Conservation (phyloP, 768 basidiomycete genomes). For the Suillus paluster region DNA sequence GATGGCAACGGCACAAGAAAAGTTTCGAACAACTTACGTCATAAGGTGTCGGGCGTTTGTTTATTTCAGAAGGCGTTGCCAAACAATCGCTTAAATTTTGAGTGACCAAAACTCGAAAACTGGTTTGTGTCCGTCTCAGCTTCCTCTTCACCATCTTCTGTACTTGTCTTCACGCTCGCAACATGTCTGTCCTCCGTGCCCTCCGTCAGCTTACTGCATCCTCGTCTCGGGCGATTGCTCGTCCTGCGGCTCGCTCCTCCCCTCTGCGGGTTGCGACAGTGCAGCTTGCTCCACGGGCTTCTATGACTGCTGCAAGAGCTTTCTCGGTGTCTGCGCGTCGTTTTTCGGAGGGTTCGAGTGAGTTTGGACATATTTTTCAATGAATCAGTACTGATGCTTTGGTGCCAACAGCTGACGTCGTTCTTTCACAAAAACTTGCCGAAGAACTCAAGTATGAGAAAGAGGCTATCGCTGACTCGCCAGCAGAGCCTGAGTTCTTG, state of each 20-base stretch:
- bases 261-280: constrained; percentile 19
- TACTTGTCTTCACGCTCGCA: constrained; percentile 11
- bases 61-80: constrained; percentile 37
- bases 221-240: constrained; percentile 42
- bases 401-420: constrained; percentile 61
- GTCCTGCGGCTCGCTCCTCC: constrained; percentile 29
- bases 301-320: constrained; percentile 35
- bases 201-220: constrained; percentile 58
- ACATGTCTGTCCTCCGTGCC: constrained; percentile 67
- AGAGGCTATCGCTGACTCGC: constrained; percentile 46
- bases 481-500: constrained; percentile 73
- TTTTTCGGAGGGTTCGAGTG: constrained; percentile 50
- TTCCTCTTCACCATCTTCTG: constrained; percentile 6
- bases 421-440: constrained; percentile 72
- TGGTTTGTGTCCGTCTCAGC: background rate
- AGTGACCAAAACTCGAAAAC: background rate
- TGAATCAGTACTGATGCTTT: background rate
- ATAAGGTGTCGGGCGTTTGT: constrained; percentile 27
- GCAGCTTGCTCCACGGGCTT: constrained; percentile 17
- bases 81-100: constrained; percentile 38
- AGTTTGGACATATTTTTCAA: constrained; percentile 20
- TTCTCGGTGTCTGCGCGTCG: constrained; percentile 45
- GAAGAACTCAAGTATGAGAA: constrained; percentile 90
- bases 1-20: background rate
- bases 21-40: constrained; percentile 11